Conservation (phyloP, 768 basidiomycete genomes). For the Leccinum longicurvipes region DNA sequence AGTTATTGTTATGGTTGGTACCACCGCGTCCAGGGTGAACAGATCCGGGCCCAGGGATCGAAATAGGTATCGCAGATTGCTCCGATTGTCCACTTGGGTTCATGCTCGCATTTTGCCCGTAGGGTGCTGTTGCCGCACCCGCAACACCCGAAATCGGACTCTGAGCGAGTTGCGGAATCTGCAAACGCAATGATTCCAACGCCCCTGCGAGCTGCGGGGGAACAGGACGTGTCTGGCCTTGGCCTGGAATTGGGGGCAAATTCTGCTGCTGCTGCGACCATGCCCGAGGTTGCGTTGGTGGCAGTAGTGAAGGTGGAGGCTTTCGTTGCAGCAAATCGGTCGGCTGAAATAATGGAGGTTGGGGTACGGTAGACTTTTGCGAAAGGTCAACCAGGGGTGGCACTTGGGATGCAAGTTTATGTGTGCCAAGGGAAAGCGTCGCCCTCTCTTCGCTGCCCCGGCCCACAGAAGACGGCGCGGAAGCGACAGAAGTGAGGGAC, state of each 20-base stretch:
- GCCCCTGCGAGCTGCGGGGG: constrained; percentile 10
- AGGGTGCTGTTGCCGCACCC: background rate
- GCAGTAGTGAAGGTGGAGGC: background rate
- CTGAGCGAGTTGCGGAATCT: constrained; percentile 16
- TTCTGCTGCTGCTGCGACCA: constrained; percentile 2
- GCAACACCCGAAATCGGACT: background rate
- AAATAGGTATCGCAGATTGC: background rate
- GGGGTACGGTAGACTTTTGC: background rate
- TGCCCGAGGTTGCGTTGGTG: background rate
- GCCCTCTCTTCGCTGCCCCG: background rate
- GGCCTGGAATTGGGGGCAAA: background rate
- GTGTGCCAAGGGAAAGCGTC: background rate
- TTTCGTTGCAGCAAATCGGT: background rate
- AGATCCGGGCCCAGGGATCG: background rate
- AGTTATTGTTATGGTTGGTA: background rate
- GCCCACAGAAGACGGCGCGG: constrained; percentile 10
- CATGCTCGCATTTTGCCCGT: background rate
- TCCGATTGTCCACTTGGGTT: background rate
- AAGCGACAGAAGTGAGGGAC: constrained; percentile 12
- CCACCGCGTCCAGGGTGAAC: background rate
- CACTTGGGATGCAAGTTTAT: background rate
- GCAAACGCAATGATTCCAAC: constrained; percentile 15
- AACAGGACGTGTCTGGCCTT: background rate
- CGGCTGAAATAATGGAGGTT: background rate
- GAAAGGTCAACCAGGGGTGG: background rate